Evolutionary conservation across 768 basidiomycete genomes (phyloP).

Genomic region (Naganishia randhawae): DNA sequence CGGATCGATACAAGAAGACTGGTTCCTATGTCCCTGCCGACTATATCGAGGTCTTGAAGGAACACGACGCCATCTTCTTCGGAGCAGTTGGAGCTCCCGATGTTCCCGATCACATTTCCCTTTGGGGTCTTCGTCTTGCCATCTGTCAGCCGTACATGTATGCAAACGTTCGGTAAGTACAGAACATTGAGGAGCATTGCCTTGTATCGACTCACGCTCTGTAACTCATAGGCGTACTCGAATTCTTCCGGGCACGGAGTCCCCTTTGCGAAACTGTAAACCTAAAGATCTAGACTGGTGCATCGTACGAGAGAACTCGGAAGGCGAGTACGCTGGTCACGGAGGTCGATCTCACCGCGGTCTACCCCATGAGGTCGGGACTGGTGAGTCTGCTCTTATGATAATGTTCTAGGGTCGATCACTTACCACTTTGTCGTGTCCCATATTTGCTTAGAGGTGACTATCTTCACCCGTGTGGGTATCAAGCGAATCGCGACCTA

Average conservation of each 20-base stretch:
- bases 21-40: conserved; percentile 55
- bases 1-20: conserved; percentile 53
- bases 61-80: conserved; percentile 52
- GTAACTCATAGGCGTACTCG: conserved; percentile 57
- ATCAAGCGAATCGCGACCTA: conserved; percentile 58
- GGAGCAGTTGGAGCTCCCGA: conserved; percentile 57
- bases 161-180: conserved; percentile 37
- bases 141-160: conserved; percentile 59
- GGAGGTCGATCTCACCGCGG: conserved; percentile 50
- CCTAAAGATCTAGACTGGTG: conserved; percentile 56
- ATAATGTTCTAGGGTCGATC: not conserved
- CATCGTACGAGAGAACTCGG: conserved; percentile 60
- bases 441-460: conserved; percentile 48
- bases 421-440: conserved; percentile 23
- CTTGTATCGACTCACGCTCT: conserved; percentile 28
- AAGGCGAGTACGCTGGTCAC: conserved; percentile 60
- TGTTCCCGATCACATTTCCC: conserved; percentile 60
- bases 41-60: conserved; percentile 40
- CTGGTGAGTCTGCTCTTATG: conserved; percentile 33
- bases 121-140: conserved; percentile 58
- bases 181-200: not conserved
- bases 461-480: conserved; percentile 57
- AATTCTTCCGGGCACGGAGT: conserved; percentile 56
- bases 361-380: conserved; percentile 48
- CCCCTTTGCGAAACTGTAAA: conserved; percentile 56